phyloP scores from a whole-genome alignment of 1,284 basidiomycete genomes.

The Fomitopsis schrenkii region DNA sequence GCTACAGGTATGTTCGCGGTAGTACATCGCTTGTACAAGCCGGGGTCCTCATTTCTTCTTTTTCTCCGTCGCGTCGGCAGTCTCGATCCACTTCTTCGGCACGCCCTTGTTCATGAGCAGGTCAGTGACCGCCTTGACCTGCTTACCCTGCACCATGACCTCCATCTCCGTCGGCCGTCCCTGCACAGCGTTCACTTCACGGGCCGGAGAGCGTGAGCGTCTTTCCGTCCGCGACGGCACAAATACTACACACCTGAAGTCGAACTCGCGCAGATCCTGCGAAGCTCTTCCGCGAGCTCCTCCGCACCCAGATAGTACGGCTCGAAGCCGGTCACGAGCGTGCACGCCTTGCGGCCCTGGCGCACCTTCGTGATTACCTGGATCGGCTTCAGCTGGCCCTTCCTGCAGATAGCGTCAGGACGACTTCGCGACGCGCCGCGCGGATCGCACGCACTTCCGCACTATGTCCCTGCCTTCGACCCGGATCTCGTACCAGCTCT shows the following conservation, averaged over 20 bases:
- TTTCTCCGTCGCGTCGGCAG: constrained; percentile 36
- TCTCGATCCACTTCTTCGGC: constrained; percentile 76
- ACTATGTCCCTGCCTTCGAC: constrained; percentile 47
- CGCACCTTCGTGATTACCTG: constrained; percentile 66
- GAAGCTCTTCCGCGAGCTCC: constrained; percentile 76
- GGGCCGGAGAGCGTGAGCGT: neutral
- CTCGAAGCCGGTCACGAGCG: constrained; percentile 76
- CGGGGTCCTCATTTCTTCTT: constrained; percentile 31
- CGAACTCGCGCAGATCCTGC: constrained; percentile 71
- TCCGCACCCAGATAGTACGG: constrained; percentile 67
- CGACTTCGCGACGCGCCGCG: neutral
- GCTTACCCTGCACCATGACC: constrained; percentile 81
- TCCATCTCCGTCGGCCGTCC: constrained; percentile 57
- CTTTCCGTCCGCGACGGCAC: neutral
- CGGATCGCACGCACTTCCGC: constrained; percentile 43
- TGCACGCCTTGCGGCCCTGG: constrained; percentile 75
- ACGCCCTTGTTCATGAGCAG: constrained; percentile 67
- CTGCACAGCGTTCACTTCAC: constrained; percentile 49
- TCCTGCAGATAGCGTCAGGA: constrained; percentile 44
- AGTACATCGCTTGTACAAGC: neutral
- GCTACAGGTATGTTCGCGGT: neutral
- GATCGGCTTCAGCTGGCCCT: constrained; percentile 70
- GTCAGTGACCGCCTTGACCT: constrained; percentile 61
- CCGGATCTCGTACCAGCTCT: constrained; percentile 63
- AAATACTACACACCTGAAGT: constrained; percentile 47